A percentile compares a stretch with the other conserved stretches of the same genome.
Evolutionary conservation across 1,139 yeast species (phyloP).

Genomic region (Taphrina betulina): DNA sequence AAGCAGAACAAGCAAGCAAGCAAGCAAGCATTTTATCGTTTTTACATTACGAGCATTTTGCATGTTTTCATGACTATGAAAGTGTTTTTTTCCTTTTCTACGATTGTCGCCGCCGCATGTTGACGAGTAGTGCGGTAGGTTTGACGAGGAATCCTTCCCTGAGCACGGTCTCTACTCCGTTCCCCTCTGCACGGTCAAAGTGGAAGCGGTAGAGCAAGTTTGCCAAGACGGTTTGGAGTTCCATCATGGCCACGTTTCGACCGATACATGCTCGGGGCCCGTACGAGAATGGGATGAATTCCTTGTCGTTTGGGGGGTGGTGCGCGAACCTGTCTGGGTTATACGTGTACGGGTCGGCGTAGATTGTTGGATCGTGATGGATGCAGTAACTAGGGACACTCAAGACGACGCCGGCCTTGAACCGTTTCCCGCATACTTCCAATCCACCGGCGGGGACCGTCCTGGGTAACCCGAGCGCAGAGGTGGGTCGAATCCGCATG

Average conservation of each 20-base stretch:
- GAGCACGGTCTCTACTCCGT: conserved; percentile 9
- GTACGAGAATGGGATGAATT: conserved; percentile 23
- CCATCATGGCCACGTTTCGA: conserved; percentile 32
- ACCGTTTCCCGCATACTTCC: conserved; percentile 21
- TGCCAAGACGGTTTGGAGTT: conserved; percentile 22
- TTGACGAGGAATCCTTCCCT: conserved; percentile 28
- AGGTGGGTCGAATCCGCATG: conserved; percentile 20
- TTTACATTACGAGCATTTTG: too few relatives aligned
- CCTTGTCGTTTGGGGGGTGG: conserved; percentile 9
- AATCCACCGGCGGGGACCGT: conserved; percentile 18
- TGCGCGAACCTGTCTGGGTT: conserved; percentile 61
- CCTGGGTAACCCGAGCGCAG: conserved; percentile 29
- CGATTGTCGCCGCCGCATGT: conserved; percentile 21
- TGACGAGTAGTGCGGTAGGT: conserved; percentile 20
- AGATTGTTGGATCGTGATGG: conserved; percentile 55
- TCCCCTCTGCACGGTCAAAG: conserved; percentile 12
- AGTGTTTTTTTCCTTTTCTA: too few relatives aligned
- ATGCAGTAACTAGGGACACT: conserved; percentile 49
- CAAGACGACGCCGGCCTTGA: conserved; percentile 21
- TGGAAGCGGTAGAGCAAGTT: conserved; percentile 25
- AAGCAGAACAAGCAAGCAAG: too few relatives aligned
- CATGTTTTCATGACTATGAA: too few relatives aligned
- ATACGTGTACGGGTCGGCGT: conserved; percentile 54
- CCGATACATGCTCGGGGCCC: conserved; percentile 33
- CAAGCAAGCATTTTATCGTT: too few relatives aligned